These are phyloP conservation scores for Gyrodon lividus DNA, from an alignment of 768 basidiomycete species.

Conservation along the genomic window DNA sequence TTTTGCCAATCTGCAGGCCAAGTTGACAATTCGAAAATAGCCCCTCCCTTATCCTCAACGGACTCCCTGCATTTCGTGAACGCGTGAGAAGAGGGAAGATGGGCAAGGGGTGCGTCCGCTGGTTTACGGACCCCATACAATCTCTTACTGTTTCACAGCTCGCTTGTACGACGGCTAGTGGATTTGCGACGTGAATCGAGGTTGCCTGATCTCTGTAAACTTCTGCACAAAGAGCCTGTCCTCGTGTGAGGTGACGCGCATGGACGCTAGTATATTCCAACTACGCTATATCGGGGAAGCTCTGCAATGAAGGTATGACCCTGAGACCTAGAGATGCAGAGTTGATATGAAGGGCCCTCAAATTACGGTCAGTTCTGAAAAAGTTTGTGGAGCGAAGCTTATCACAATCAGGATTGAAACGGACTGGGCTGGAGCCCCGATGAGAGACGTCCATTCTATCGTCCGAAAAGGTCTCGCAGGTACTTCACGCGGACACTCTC, in stretches of 20 bases:
- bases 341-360: conserved; percentile 59
- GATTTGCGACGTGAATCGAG: conserved; percentile 32
- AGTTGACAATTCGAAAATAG: conserved; percentile 29
- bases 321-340: conserved; percentile 42
- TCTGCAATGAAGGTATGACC: conserved; percentile 64
- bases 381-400: conserved; percentile 2
- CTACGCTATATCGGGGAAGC: conserved; percentile 49
- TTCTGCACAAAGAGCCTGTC: conserved; percentile 43
- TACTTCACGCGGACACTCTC: conserved; percentile 66
- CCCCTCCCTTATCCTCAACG: conserved; percentile 56
- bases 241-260: too few species aligned
- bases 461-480: conserved; percentile 34
- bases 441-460: conserved; percentile 2
- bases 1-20: background rate
- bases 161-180: conserved; percentile 21
- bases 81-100: conserved; percentile 41
- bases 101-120: conserved; percentile 22
- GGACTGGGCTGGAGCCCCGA: conserved; percentile 24
- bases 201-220: conserved; percentile 50
- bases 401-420: conserved; percentile 14
- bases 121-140: background rate
- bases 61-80: conserved; percentile 67
- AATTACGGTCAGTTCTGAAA: conserved; percentile 50
- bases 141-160: conserved; percentile 6
- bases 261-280: conserved; percentile 50